Evolutionary conservation across 371 early-diverging fungal genomes (phyloP).

Genomic region (Globomyces sp.): DNA sequence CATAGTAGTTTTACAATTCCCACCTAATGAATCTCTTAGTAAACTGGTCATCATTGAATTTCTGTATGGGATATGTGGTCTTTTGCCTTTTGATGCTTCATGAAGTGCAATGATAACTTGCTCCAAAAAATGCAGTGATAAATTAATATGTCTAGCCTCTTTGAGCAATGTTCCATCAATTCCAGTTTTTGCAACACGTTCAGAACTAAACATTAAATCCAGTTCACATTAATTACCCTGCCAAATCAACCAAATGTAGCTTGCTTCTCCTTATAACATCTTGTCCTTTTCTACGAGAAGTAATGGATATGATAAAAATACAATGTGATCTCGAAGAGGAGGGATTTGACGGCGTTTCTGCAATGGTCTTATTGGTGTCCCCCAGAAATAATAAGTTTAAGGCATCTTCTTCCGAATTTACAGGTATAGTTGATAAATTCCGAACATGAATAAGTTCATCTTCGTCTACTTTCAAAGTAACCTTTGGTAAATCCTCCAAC

Average conservation of each 20-base stretch:
- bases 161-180: conserved; percentile 54
- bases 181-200: conserved; percentile 54
- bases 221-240: conserved; percentile 40
- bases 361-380: conserved; percentile 61
- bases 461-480: conserved; percentile 56
- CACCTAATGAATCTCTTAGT: conserved; percentile 67
- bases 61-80: conserved; percentile 67
- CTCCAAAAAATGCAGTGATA: conserved; percentile 66
- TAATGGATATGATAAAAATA: conserved; percentile 57
- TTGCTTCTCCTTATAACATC: conserved; percentile 49
- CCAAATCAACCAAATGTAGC: conserved; percentile 70
- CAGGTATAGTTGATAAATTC: conserved; percentile 48
- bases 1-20: conserved; percentile 69
- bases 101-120: conserved; percentile 69
- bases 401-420: conserved; percentile 52
- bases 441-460: conserved; percentile 53
- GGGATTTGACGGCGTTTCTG: conserved; percentile 65
- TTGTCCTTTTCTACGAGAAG: conserved; percentile 34
- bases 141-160: conserved; percentile 70
- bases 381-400: conserved; percentile 59
- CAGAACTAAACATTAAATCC: conserved; percentile 39
- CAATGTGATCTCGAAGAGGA: conserved; percentile 65
- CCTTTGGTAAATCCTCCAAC: conserved; percentile 55
- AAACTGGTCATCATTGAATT: conserved; percentile 73
- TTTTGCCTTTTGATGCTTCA: conserved; percentile 46